Evolutionary conservation across 2,329 filamentous ascomycete species (phyloP), one percentile per base, ranked within the genome.

Genomic region (Ophiosphaerella narmari): DNA sequence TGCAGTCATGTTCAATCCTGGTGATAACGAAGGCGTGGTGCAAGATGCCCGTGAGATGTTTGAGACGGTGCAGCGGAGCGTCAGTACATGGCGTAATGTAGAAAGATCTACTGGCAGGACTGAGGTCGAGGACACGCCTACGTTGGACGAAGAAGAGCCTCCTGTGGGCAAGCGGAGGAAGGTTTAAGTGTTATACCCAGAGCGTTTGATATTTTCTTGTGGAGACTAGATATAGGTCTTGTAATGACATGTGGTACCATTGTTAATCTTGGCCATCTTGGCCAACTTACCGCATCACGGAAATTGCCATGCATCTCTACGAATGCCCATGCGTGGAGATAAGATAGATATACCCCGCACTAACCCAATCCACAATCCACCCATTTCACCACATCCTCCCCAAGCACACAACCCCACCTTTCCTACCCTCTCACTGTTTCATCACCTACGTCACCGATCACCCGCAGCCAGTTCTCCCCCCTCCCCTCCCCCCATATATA

Each of bases 1-100:
- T 66, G 93, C 94, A 14, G 89, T 97, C 74, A 97, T 99, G 94
- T 99, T 96, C 78, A 97, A 97, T 63, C 86, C 89, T 0, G 90
- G 96, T 55, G 91, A 96, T 72, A 90, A 93, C 33, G 90, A 93
- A 33, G 90, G 89, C 3, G 86, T 97, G 26, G 92, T 96, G 29
- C 87, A 89, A 51, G 91, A 96, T 67, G 91, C 92, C 1, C 81
- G 88, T 48, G 88, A 90, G 71, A 97, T 97, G 91, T 95, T 91
- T 64, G 82, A 88, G 51, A 89, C 93, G 72, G 90, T 96, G 1
- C 88, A 96, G 75, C 86, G 88, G 68, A 83, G 88, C 16, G 82
- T 96, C 13, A 85, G 83, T 34, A 86, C 88, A 60, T 87, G 92
- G 78, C 84, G 90, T 26, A 88, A 85, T 45, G 88, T 88, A 1